Evolutionary conservation across 2,329 filamentous ascomycete genomes (phyloP).

Genomic region (Coniella vitis): DNA sequence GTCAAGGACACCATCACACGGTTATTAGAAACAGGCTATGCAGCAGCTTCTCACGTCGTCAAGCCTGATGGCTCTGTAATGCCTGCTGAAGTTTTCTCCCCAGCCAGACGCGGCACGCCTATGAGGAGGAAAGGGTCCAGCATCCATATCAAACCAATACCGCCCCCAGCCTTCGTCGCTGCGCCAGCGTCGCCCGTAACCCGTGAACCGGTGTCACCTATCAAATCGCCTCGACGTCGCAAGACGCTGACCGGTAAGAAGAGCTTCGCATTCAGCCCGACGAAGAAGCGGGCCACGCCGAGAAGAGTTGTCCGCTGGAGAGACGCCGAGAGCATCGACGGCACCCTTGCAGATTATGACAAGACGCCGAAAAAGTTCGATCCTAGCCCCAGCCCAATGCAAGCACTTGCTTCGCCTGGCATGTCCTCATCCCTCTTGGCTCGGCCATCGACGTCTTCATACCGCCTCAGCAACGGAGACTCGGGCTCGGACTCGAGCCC

Average conservation of each 20-base stretch:
- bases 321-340: slow-evolving; percentile 77
- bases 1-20: slow-evolving; percentile 72
- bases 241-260: slow-evolving; percentile 60
- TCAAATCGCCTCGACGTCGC: slow-evolving; percentile 77
- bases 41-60: slow-evolving; percentile 73
- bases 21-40: slow-evolving; percentile 69
- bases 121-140: slow-evolving; percentile 58
- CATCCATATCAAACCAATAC: slow-evolving; percentile 36
- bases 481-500: slow-evolving; percentile 52
- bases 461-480: slow-evolving; percentile 38
- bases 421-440: slow-evolving; percentile 33
- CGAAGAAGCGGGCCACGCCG: slow-evolving; percentile 63
- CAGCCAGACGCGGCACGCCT: slow-evolving; percentile 66
- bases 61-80: slow-evolving; percentile 72
- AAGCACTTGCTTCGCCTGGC: slow-evolving; percentile 34
- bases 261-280: slow-evolving; percentile 72
- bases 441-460: slow-evolving; percentile 47
- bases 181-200: slow-evolving; percentile 6
- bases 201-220: slow-evolving; percentile 37
- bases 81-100: slow-evolving; percentile 60
- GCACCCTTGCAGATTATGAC: slow-evolving; percentile 81
- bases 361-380: slow-evolving; percentile 73
- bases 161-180: slow-evolving; percentile 32
- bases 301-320: slow-evolving; percentile 86
- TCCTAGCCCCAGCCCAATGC: slow-evolving; percentile 42